Percentiles rank a stretch among this genome's conserved stretches.
phyloP scores from a whole-genome alignment of 805 yeast species.

The Lipomyces starkeyi region DNA sequence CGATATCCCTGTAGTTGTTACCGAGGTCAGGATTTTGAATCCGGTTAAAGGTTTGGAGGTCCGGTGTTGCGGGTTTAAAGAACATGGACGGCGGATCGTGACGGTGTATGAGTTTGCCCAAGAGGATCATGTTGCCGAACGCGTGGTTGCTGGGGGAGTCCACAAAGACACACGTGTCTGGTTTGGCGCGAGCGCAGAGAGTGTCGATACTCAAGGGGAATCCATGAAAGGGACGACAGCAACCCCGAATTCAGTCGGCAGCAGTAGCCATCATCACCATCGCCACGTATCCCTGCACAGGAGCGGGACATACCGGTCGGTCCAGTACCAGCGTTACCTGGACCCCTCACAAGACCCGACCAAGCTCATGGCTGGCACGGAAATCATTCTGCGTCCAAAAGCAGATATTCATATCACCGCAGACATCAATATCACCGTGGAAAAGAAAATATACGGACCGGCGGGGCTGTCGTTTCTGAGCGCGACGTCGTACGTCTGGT shows the following conservation, averaged over 20 bases:
- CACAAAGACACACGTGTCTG: not conserved
- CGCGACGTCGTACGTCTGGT: constrained; percentile 49
- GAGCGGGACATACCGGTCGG: constrained; percentile 16
- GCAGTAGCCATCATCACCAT: constrained; percentile 9
- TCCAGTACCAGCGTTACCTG: not conserved
- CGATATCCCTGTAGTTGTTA: constrained; percentile 35
- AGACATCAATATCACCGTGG: constrained; percentile 37
- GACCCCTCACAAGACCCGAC: not conserved
- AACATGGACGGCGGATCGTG: constrained; percentile 33
- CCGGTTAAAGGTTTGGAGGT: constrained; percentile 39
- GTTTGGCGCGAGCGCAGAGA: not conserved
- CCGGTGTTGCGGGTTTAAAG: constrained; percentile 33
- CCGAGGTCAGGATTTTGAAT: constrained; percentile 34
- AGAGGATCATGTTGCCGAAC: constrained; percentile 20
- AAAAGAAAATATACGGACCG: constrained; percentile 33
- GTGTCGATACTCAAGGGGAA: not conserved
- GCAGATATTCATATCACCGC: constrained; percentile 35
- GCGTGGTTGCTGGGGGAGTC: not conserved
- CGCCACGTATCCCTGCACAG: constrained; percentile 14
- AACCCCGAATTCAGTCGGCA: constrained; percentile 9
- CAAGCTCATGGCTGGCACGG: constrained; percentile 12
- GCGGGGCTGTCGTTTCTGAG: constrained; percentile 36
- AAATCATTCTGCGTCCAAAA: constrained; percentile 29
- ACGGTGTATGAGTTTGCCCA: constrained; percentile 27
- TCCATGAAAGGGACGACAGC: not conserved